A percentile compares a stretch with the other conserved stretches of the same genome.
These are phyloP conservation scores for Pseudogymnoascus destructans DNA, from an alignment of 2,329 filamentous ascomycete species.

Conservation along the genomic window DNA sequence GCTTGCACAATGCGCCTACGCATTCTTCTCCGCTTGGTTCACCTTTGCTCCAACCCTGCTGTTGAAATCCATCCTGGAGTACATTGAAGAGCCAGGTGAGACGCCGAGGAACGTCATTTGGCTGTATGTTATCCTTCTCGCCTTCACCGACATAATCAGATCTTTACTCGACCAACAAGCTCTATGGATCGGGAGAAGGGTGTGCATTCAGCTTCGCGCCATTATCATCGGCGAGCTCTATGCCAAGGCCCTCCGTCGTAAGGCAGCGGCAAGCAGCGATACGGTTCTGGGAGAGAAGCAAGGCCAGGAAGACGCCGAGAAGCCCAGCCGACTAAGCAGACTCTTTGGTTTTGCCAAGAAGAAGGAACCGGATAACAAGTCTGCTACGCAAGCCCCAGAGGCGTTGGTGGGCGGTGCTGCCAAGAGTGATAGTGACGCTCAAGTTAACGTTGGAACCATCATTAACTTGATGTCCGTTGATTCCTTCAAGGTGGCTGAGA, in stretches of 20 bases:
- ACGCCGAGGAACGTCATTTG: slow-evolving; percentile 80
- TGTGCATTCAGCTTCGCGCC: slow-evolving; percentile 83
- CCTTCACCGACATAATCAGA: slow-evolving; percentile 67
- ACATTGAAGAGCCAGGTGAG: slow-evolving; percentile 68
- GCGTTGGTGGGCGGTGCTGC: slow-evolving; percentile 24
- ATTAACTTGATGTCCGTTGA: slow-evolving; percentile 99
- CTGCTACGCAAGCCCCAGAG: slow-evolving; percentile 26
- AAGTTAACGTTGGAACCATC: slow-evolving; percentile 92
- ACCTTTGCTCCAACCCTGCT: slow-evolving; percentile 87
- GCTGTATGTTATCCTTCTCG: slow-evolving; percentile 87
- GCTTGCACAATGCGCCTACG: slow-evolving; percentile 67
- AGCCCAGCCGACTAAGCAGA: slow-evolving; percentile 33
- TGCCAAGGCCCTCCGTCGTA: slow-evolving; percentile 82
- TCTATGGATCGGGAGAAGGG: slow-evolving; percentile 84
- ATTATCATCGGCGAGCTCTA: slow-evolving; percentile 98
- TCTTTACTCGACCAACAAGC: slow-evolving; percentile 76
- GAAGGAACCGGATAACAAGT: slow-evolving; percentile 38
- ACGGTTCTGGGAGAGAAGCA: slow-evolving; percentile 50
- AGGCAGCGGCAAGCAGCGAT: slow-evolving; percentile 68
- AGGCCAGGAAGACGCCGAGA: slow-evolving; percentile 35
- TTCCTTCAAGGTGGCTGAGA: slow-evolving; percentile 94
- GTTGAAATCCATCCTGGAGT: slow-evolving; percentile 81
- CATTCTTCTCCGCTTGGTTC: slow-evolving; percentile 64
- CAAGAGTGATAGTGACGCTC: slow-evolving; percentile 42
- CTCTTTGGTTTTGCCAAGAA: slow-evolving; percentile 42